Percentiles rank a stretch among this genome's conserved stretches.
phyloP scores from a whole-genome alignment of 139 green algal genomes.

The Chlorella sp. region DNA sequence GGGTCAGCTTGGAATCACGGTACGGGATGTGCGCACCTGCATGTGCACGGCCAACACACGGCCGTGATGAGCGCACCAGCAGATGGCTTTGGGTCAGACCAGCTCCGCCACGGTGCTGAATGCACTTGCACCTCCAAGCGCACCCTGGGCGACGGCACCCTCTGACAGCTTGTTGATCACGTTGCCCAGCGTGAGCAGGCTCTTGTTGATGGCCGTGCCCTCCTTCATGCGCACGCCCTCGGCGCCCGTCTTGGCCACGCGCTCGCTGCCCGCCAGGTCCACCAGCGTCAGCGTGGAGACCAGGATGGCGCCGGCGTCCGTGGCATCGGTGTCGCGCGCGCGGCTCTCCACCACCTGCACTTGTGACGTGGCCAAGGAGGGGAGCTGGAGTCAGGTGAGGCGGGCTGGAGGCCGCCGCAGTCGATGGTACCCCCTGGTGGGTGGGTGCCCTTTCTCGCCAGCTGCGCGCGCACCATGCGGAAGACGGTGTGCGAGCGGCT shows the following conservation, averaged over 20 bases:
- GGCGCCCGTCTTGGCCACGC: slow-evolving; percentile 86
- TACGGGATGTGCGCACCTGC: slow-evolving; percentile 82
- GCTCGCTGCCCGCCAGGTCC: slow-evolving; percentile 87
- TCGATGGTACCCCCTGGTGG: too few species aligned
- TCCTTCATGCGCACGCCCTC: slow-evolving; percentile 93
- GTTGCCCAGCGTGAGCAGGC: slow-evolving; percentile 78
- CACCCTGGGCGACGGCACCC: slow-evolving; percentile 42
- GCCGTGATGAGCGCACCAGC: too few species aligned
- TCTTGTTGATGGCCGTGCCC: slow-evolving; percentile 92
- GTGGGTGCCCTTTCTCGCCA: too few species aligned
- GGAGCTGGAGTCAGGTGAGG: too few species aligned
- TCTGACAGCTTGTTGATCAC: slow-evolving; percentile 97
- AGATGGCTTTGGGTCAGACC: too few species aligned
- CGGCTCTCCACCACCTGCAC: slow-evolving; percentile 78
- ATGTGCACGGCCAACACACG: too few species aligned
- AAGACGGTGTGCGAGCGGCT: slow-evolving; percentile 92
- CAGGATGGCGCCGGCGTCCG: slow-evolving; percentile 58
- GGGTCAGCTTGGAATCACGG: slow-evolving; percentile 83
- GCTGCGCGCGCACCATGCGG: slow-evolving; percentile 89
- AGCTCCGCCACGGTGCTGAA: too few species aligned
- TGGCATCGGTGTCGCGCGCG: slow-evolving; percentile 27
- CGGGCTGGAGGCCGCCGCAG: too few species aligned
- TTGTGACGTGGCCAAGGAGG: too few species aligned
- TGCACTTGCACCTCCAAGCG: too few species aligned
- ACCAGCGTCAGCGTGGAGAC: slow-evolving; percentile 85